phyloP scores from a whole-genome alignment of 192 early-diverging fungal genomes.

The Rhizophagus prolifer region DNA sequence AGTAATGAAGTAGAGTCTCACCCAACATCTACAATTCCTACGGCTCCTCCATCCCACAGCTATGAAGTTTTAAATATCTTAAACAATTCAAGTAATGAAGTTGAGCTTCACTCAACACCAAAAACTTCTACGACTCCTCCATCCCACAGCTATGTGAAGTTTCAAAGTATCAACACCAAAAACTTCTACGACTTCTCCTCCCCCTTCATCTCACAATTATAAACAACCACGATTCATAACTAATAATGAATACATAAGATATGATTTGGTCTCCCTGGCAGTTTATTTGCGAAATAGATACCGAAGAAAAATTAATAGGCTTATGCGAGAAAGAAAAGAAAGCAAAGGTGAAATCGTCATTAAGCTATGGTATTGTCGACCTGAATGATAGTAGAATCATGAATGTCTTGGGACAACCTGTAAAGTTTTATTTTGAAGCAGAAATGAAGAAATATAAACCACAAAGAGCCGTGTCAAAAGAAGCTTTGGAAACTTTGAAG shows the following conservation, averaged over 20 bases:
- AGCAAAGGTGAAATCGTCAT: no score
- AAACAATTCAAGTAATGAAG: no score
- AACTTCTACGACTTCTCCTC: no score
- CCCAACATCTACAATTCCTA: slow-evolving; percentile 10
- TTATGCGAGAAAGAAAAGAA: no score
- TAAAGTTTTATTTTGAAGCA: slow-evolving; percentile 23
- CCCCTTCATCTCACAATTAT: not conserved
- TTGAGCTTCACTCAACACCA: no score
- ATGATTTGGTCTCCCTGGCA: slow-evolving; percentile 21
- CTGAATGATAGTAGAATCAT: slow-evolving; percentile 24
- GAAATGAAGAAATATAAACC: slow-evolving; percentile 20
- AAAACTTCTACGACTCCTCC: not conserved
- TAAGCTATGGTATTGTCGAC: slow-evolving; percentile 24
- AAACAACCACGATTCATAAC: no score
- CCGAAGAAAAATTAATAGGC: slow-evolving; percentile 19
- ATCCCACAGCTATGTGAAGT: not conserved
- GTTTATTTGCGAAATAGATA: slow-evolving; percentile 27
- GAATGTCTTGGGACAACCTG: slow-evolving; percentile 4
- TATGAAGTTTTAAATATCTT: no score
- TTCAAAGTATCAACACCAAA: no score
- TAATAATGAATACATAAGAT: not conserved
- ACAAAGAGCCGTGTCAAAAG: slow-evolving; percentile 10
- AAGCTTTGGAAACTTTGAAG: slow-evolving; percentile 22
- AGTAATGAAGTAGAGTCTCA: no score
- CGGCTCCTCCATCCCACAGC: no score